Percentiles rank a stretch among this genome's conserved stretches.
Evolutionary conservation across 2,329 filamentous ascomycete species (phyloP).

Genomic region (Colletotrichum coccodes): DNA sequence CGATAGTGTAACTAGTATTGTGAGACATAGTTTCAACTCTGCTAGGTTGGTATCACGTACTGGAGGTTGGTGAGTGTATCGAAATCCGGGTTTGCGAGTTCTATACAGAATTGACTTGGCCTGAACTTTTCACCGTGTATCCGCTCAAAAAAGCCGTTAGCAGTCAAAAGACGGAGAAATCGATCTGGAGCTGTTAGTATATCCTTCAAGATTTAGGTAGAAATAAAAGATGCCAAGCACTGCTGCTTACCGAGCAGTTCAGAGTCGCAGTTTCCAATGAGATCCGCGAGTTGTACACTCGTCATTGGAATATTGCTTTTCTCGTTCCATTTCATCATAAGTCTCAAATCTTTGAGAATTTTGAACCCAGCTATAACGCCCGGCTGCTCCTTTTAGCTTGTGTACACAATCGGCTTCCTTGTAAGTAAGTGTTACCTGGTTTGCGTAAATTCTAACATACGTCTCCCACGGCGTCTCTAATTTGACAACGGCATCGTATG

Average conservation of each 20-base stretch:
- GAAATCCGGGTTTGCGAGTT: constrained; percentile 4
- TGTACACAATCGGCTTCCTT: accelerated
- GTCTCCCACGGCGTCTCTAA: constrained; percentile 19
- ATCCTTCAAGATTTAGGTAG: too few relatives aligned
- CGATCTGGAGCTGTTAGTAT: background rate
- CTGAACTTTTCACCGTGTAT: background rate
- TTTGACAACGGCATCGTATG: background rate
- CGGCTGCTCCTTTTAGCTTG: background rate
- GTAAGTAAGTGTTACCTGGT: background rate
- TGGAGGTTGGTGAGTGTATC: background rate
- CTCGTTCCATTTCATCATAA: constrained; percentile 12
- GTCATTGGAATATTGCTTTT: constrained; percentile 17
- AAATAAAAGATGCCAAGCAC: background rate
- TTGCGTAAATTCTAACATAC: background rate
- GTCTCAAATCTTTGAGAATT: constrained; percentile 1
- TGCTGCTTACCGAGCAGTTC: constrained; percentile 12
- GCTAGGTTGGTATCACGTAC: background rate
- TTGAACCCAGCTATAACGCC: background rate
- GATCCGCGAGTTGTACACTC: constrained; percentile 1
- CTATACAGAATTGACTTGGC: background rate
- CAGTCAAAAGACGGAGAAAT: background rate
- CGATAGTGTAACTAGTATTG: background rate
- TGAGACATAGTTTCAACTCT: background rate
- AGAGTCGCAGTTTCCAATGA: constrained; percentile 5
- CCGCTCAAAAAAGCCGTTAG: constrained; percentile 1